Base-by-base conservation (phyloP, 495 filamentous ascomycete species). In the Hypoxylon fragiforme region DNA sequence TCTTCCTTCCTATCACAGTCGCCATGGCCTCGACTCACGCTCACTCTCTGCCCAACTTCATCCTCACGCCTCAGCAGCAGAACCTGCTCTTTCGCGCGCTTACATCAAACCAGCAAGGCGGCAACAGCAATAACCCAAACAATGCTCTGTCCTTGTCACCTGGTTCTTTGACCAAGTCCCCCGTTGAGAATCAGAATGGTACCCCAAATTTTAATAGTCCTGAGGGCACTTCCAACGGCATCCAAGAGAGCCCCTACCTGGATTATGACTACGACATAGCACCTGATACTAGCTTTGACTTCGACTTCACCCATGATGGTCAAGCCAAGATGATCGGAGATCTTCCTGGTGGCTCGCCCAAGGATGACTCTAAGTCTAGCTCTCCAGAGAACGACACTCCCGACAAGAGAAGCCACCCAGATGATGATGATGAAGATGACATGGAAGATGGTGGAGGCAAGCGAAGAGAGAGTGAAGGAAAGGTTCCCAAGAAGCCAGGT, bases 401-500 rank as follows among this genome's bases (percentile, higher is more conserved):
- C 15, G 87, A 90, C 44, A 97, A 97, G 77, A 85, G 90, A 36
- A 87, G 91, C 68, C 86, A 87, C 54, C 85, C 84, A 1, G 82
- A 79, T 13, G 80, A 82, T 21, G 80, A 87, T 7, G 82, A 85
- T 26, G 87, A 88, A 15, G 87, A 81, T 7, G 86, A 87, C 4
- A 83, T 83, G 34, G 73, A 60, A 35, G 80, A 70, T 14, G 64
- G 77, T 24, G 83, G 83, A 6, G 86, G 85, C 52, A 96, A 97
- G 75, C 77, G 90, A 38, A 76, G 89, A 57, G 91, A 96, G 68
- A 81, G 85, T 45, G 85, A 88, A 54, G 88, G 87, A 48, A 84
- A 81, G 67, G 72, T 80, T 46, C 83, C 88, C 7, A 97, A 97
- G 81, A 98, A 96, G 70, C 95, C 95, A 2, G 94, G 94, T 34